These are phyloP conservation scores for Hura crepitans DNA, from an alignment of 441 rosid species.

Conservation along the genomic window DNA sequence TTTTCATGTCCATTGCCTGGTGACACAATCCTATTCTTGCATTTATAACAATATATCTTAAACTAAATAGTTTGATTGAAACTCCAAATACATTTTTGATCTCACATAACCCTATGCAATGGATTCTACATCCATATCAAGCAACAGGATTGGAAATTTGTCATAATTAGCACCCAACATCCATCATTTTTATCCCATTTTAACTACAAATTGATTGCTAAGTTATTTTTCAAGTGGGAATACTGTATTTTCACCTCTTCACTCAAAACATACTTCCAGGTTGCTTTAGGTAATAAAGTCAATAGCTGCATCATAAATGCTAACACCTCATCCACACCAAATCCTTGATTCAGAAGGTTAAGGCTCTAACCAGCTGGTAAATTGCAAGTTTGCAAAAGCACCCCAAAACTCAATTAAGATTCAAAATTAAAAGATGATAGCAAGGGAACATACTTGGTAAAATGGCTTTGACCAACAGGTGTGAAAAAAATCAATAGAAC, in stretches of 20 bases:
- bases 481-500: slow-evolving; percentile 17
- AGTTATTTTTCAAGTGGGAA: not conserved
- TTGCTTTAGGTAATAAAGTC: not conserved
- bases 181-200: not conserved
- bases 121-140: not conserved
- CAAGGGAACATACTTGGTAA: slow-evolving; percentile 28
- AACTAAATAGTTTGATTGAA: not conserved
- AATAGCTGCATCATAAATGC: not conserved
- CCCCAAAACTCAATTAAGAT: not conserved
- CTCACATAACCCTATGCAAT: not conserved
- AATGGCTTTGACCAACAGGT: slow-evolving; percentile 13
- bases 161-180: not conserved
- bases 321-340: not conserved
- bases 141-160: not conserved
- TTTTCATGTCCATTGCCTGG: no score
- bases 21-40: no score
- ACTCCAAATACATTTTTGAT: not conserved
- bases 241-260: not conserved
- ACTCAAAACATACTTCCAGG: not conserved
- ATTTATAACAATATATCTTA: not conserved
- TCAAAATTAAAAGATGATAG: not conserved
- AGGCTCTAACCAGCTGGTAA: slow-evolving; percentile 5
- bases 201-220: not conserved
- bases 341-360: not conserved
- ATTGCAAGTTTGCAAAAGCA: slow-evolving; percentile 11